phyloP scores from a whole-genome alignment of 2,329 filamentous ascomycete genomes.

The Metarhizium humberi region DNA sequence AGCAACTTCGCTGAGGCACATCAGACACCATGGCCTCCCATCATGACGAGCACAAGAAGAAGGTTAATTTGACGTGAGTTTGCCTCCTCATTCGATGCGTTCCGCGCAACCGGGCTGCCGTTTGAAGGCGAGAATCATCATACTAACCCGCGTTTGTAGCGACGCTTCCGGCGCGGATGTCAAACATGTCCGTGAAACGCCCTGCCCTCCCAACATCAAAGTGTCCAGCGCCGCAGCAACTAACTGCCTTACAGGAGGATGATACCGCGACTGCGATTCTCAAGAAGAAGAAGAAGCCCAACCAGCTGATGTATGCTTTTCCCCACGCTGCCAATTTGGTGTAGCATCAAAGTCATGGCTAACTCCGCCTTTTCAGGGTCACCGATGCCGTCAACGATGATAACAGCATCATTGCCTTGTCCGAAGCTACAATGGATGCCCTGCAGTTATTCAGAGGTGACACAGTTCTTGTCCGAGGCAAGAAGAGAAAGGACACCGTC shows the following conservation, averaged over 20 bases:
- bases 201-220: conserved; percentile 8
- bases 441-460: conserved; percentile 98
- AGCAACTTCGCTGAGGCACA: conserved; percentile 19
- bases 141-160: conserved; percentile 35
- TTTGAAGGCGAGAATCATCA: not conserved
- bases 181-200: conserved; percentile 58
- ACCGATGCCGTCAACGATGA: conserved; percentile 99
- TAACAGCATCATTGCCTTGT: conserved; percentile 97
- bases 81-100: conserved; percentile 9
- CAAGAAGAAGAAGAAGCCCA: conserved; percentile 99
- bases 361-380: conserved; percentile 50
- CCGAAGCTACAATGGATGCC: conserved; percentile 97
- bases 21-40: conserved; percentile 59
- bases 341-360: not conserved
- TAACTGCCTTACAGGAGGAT: conserved; percentile 54
- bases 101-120: not conserved
- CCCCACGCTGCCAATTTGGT: not conserved
- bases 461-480: conserved; percentile 95
- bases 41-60: conserved; percentile 63
- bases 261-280: conserved; percentile 93
- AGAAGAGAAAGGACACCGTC: conserved; percentile 99
- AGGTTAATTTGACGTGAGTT: conserved; percentile 72
- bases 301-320: conserved; percentile 79
- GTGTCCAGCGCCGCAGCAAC: conserved; percentile 10
- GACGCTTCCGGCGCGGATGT: conserved; percentile 82